Conservation (phyloP, 495 filamentous ascomycete species). For the Talaromyces thailandensis region DNA sequence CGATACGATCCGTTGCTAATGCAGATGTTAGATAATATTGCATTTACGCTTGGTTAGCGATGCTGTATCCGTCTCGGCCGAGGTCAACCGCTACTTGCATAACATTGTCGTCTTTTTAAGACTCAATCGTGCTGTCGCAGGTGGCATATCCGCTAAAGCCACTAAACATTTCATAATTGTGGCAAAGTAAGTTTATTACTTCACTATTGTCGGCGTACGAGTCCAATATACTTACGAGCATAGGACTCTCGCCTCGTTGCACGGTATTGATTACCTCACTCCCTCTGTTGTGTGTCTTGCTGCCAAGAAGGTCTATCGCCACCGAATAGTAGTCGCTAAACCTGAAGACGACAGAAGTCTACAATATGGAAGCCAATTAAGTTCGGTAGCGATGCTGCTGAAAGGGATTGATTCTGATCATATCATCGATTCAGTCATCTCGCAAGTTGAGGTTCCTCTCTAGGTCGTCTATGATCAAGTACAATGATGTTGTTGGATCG, state of each 20-base stretch:
- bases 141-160: constrained; percentile 66
- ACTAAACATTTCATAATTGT: constrained; percentile 68
- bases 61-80: constrained; percentile 41
- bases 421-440: constrained; percentile 77
- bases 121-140: constrained; percentile 71
- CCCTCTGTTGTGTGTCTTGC: constrained; percentile 79
- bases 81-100: constrained; percentile 71
- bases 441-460: constrained; percentile 58
- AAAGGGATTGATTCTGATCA: constrained; percentile 62
- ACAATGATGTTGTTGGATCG: not conserved
- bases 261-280: constrained; percentile 71
- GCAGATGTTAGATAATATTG: not conserved
- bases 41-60: constrained; percentile 24
- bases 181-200: constrained; percentile 37
- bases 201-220: not conserved
- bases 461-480: constrained; percentile 17
- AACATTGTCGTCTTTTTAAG: constrained; percentile 81
- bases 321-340: constrained; percentile 61
- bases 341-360: constrained; percentile 75
- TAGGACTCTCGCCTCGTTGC: constrained; percentile 64
- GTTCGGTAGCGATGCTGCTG: constrained; percentile 55
- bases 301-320: constrained; percentile 79
- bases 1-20: not conserved
- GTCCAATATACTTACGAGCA: not conserved
- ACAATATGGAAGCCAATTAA: constrained; percentile 82